phyloP scores from a whole-genome alignment of 371 early-diverging fungal genomes.

The Fennellomyces sp. region DNA sequence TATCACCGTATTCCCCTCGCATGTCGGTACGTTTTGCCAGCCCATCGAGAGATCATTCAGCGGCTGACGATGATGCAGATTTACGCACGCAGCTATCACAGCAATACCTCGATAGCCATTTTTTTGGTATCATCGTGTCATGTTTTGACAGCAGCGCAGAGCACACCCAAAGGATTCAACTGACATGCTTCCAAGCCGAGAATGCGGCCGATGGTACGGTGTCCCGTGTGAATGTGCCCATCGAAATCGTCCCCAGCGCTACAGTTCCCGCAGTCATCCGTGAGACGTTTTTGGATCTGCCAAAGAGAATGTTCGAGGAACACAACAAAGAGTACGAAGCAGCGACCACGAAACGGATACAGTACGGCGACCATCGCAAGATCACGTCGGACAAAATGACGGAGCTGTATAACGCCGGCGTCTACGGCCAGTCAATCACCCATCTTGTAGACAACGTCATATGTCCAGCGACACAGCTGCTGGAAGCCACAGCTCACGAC shows the following conservation, averaged over 20 bases:
- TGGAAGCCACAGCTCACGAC: conserved; percentile 24
- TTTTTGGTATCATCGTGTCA: conserved; percentile 73
- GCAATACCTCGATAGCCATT: conserved; percentile 67
- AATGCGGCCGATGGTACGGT: neutral
- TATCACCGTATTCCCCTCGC: conserved; percentile 77
- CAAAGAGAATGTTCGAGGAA: conserved; percentile 55
- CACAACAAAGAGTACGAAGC: conserved; percentile 40
- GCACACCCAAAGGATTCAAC: conserved; percentile 55
- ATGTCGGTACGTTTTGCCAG: conserved; percentile 70
- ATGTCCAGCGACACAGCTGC: conserved; percentile 51
- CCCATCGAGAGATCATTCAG: too few species aligned
- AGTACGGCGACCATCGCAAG: conserved; percentile 7
- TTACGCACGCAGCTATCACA: conserved; percentile 68
- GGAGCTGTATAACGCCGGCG: conserved; percentile 55
- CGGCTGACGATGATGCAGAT: conserved; percentile 53
- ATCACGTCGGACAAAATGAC: conserved; percentile 39
- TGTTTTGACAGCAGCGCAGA: conserved; percentile 64
- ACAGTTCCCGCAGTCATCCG: conserved; percentile 28
- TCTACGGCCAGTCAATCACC: conserved; percentile 58
- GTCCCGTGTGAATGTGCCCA: conserved; percentile 40
- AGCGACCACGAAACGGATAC: conserved; percentile 13
- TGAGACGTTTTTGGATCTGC: conserved; percentile 43
- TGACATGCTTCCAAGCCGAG: conserved; percentile 59
- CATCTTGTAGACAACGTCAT: conserved; percentile 60
- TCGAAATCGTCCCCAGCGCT: conserved; percentile 42